These are phyloP conservation scores for Stenogyne calaminthoides DNA, from an alignment of 305 asterid genomes.

Conservation along the genomic window DNA sequence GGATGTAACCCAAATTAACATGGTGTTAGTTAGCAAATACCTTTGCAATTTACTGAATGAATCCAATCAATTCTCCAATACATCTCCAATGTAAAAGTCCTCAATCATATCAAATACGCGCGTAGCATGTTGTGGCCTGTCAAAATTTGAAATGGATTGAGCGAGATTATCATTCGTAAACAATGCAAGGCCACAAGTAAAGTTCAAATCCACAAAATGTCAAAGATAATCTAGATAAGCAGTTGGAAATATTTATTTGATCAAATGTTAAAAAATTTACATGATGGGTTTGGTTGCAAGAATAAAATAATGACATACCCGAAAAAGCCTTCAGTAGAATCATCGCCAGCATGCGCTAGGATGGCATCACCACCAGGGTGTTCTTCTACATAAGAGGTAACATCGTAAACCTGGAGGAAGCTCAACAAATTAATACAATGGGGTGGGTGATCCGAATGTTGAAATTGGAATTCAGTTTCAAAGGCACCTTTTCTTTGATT, in stretches of 20 bases:
- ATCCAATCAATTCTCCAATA: slow-evolving; percentile 38
- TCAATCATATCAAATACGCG: slow-evolving; percentile 88
- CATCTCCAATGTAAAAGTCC: slow-evolving; percentile 73
- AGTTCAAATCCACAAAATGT: not conserved
- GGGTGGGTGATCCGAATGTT: not conserved
- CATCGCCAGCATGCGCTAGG: slow-evolving; percentile 85
- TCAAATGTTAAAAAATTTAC: not conserved
- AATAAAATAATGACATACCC: slow-evolving; percentile 52
- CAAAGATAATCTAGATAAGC: not conserved
- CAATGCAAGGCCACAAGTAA: slow-evolving; percentile 15
- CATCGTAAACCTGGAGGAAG: slow-evolving; percentile 76
- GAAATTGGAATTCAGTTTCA: not conserved
- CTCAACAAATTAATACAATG: slow-evolving; percentile 6
- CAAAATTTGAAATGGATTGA: slow-evolving; percentile 20
- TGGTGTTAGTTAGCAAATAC: not conserved
- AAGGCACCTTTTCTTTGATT: slow-evolving; percentile 78
- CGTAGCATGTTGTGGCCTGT: slow-evolving; percentile 93
- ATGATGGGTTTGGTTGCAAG: not conserved
- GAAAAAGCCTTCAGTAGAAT: slow-evolving; percentile 84
- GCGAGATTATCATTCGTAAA: slow-evolving; percentile 7
- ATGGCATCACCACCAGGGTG: slow-evolving; percentile 99
- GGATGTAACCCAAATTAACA: not conserved
- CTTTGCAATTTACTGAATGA: not conserved
- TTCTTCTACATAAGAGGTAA: slow-evolving; percentile 91
- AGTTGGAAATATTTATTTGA: not conserved